Conservation (phyloP, 2,329 filamentous ascomycete genomes). For the Trichoderma sp. region DNA sequence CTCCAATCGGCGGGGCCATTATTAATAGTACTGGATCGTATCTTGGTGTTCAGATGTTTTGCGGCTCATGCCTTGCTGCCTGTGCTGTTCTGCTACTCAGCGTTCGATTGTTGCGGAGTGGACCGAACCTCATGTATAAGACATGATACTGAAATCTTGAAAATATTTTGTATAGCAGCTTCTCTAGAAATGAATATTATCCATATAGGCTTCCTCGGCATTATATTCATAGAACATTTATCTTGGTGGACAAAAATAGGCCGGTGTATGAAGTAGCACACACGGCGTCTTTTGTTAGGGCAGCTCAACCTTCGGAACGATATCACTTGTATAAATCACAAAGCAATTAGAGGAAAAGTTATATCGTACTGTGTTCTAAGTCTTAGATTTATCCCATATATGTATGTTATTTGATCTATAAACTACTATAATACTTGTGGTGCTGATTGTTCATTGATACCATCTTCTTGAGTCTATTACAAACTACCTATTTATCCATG, state of each 20-base stretch:
- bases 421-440: not conserved
- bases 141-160: not conserved
- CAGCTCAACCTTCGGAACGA: too few species aligned
- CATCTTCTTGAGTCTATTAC: not conserved
- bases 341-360: not conserved
- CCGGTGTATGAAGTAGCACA: too few species aligned
- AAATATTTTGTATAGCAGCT: not conserved
- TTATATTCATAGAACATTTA: too few species aligned
- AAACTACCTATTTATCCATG: not conserved
- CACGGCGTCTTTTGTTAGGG: too few species aligned
- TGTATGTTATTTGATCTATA: not conserved
- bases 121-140: not conserved
- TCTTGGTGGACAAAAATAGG: too few species aligned
- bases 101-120: not conserved
- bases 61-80: not conserved
- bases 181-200: rapidly evolving
- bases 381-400: not conserved
- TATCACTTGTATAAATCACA: not conserved
- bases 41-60: not conserved
- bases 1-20: not conserved
- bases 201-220: too few species aligned
- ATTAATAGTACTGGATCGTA: not conserved
- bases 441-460: not conserved
- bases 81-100: not conserved
- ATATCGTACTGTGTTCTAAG: not conserved